These are phyloP conservation scores for Brassica balearica DNA, from an alignment of 441 rosid genomes.

Conservation along the genomic window DNA sequence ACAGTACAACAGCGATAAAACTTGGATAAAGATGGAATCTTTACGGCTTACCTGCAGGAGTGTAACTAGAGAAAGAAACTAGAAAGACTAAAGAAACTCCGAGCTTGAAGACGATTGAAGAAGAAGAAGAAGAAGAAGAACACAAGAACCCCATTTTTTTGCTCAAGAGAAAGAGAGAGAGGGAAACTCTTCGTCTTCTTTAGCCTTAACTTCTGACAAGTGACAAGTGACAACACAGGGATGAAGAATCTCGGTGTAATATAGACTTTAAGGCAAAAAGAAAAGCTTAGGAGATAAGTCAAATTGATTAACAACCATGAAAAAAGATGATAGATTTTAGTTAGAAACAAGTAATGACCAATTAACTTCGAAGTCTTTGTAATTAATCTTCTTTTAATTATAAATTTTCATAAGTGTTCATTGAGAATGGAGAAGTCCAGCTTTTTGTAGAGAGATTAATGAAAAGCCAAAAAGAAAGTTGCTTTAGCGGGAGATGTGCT, in stretches of 20 bases:
- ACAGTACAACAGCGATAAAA: conserved; percentile 6
- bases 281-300: conserved; percentile 23
- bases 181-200: conserved; percentile 21
- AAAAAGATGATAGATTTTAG: neutral
- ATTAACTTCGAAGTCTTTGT: conserved; percentile 28
- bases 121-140: conserved; percentile 38
- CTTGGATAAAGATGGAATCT: conserved; percentile 15
- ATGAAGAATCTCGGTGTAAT: conserved; percentile 31
- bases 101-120: conserved; percentile 45
- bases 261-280: neutral
- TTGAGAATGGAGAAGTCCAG: conserved; percentile 37
- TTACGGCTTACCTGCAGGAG: conserved; percentile 52
- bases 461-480: conserved; percentile 25
- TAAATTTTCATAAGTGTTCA: conserved; percentile 30
- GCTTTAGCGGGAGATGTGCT: conserved; percentile 36
- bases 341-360: conserved; percentile 22
- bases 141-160: conserved; percentile 40
- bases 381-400: conserved; percentile 25
- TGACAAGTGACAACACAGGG: conserved; percentile 3
- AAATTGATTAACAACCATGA: conserved; percentile 22
- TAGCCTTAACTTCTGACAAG: conserved; percentile 18
- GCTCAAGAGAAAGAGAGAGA: conserved; percentile 7
- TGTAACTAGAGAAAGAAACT: conserved; percentile 52
- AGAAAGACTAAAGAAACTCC: conserved; percentile 46
- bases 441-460: conserved; percentile 31